These are phyloP conservation scores for Persicaria tinctoria DNA, from an alignment of 148 eudicot genomes.

Conservation along the genomic window DNA sequence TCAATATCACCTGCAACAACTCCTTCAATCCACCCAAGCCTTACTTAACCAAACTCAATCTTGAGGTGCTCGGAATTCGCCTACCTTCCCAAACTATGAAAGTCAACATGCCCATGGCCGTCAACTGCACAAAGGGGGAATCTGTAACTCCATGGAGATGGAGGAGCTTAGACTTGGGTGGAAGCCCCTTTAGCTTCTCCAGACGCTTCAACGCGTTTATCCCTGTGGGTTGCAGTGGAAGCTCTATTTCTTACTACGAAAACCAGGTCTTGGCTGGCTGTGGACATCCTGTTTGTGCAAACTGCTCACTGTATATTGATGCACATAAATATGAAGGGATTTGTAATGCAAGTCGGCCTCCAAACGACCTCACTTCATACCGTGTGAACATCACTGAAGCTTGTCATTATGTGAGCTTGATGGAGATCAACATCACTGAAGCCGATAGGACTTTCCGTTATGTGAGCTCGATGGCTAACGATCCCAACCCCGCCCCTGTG, in stretches of 20 bases:
- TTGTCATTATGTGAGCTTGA: conserved; percentile 5
- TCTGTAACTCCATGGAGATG: conserved; percentile 8
- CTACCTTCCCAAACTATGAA: not conserved
- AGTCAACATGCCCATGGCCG: conserved; percentile 2
- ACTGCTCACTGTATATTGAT: too few relatives aligned
- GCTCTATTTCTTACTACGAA: conserved; percentile 10
- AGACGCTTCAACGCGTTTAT: conserved; percentile 2
- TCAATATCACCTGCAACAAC: conserved; percentile 5
- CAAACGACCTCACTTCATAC: conserved; percentile 5
- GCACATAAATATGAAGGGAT: not conserved
- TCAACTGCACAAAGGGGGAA: conserved; percentile 8
- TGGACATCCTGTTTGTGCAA: not conserved
- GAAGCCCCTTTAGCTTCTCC: conserved; percentile 9
- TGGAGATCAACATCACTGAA: not conserved
- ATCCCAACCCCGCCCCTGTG: not conserved
- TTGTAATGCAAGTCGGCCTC: not conserved
- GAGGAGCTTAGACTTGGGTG: conserved; percentile 11
- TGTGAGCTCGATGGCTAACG: too few relatives aligned
- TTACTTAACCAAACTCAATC: conserved; percentile 1
- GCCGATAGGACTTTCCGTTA: too few relatives aligned
- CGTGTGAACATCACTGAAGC: conserved; percentile 11
- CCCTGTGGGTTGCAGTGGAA: conserved; percentile 10
- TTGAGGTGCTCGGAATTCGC: not conserved
- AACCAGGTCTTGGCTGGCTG: conserved; percentile 1
- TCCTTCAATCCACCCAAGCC: conserved; percentile 3